Percentiles rank a stretch among this genome's conserved stretches.
Conservation (phyloP, 768 basidiomycete genomes). For the Hortiboletus flavorubellus region DNA sequence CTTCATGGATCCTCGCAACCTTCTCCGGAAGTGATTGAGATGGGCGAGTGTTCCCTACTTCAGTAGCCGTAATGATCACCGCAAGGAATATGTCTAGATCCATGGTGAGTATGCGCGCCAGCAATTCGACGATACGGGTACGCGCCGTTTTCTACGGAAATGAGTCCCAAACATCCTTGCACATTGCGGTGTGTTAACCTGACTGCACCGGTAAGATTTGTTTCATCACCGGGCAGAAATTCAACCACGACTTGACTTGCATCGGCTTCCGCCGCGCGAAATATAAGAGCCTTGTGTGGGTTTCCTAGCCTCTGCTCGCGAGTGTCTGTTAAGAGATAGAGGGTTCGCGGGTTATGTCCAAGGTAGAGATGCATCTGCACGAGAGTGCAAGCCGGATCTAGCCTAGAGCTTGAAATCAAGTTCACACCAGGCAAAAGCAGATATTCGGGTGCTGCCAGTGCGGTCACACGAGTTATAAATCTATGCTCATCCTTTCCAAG, state of each 20-base stretch:
- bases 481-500: neutral
- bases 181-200: slow-evolving; percentile 68
- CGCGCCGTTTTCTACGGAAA: slow-evolving; percentile 68
- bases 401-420: neutral
- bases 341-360: slow-evolving; percentile 58
- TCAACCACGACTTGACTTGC: slow-evolving; percentile 78
- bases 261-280: slow-evolving; percentile 55
- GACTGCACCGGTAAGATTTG: slow-evolving; percentile 63
- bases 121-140: slow-evolving; percentile 1
- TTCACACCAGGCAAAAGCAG: neutral
- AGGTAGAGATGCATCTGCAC: slow-evolving; percentile 73
- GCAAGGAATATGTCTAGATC: slow-evolving; percentile 79
- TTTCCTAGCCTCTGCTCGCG: slow-evolving; percentile 62
- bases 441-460: neutral
- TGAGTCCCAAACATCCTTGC: slow-evolving; percentile 83
- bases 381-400: neutral
- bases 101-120: slow-evolving; percentile 4
- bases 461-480: neutral
- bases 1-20: slow-evolving; percentile 82
- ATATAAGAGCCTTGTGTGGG: slow-evolving; percentile 63
- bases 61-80: slow-evolving; percentile 70
- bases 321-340: slow-evolving; percentile 69
- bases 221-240: slow-evolving; percentile 69
- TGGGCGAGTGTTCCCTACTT: slow-evolving; percentile 69
- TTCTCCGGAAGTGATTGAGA: slow-evolving; percentile 56